Evolutionary conservation across 495 filamentous ascomycete species (phyloP), one percentile per base, ranked within the genome.

Genomic region (Astrothelium macrocarpum): DNA sequence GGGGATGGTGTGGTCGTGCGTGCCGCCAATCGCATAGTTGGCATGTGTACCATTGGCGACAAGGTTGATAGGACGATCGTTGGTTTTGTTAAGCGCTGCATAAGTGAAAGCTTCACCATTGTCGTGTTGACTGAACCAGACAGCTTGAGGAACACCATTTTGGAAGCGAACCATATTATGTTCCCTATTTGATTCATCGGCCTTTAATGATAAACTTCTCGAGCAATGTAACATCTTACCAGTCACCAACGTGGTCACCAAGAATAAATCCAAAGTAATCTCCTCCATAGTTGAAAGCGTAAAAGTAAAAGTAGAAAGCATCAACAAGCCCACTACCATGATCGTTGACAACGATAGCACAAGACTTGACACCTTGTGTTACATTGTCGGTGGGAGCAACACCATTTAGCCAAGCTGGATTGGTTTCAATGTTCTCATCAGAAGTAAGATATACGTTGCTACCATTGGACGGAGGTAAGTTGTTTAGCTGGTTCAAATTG

Each of bases 271-370:
- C 70, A 61, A 72, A 64, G 45, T 67, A 67, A 1, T 66, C 45
- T 32, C 73, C 73, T n/a, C 69, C 71, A 63, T 78, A 77, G 65
- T 87, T 84, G 63, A 79, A 87, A 66, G 84, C 78, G 64, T 85
- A 88, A 67, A 88, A 88, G 65, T 87, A 87, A 65, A 87, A 82
- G 67, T 88, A 88, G 62, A 86, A 88, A 0, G 79, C 85, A 77
- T 89, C 86, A 0, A 87, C 72, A 2, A 73, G 72, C 1, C 79
- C 81, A 46, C 73, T 68, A 0, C 80, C 82, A 65, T 82, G 79
- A 65, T 88, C 82, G 61, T 77, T 77, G 20, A 84, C 77, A 29
- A 89, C 79, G 53, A 89, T 76, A 0, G 74, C 75, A 46, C 75
- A 78, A 23, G 76, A 78, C 14, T 76, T 76, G 2, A 77, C 79